phyloP scores from a whole-genome alignment of 306 rosid genomes.

The Citrullus amarus region DNA sequence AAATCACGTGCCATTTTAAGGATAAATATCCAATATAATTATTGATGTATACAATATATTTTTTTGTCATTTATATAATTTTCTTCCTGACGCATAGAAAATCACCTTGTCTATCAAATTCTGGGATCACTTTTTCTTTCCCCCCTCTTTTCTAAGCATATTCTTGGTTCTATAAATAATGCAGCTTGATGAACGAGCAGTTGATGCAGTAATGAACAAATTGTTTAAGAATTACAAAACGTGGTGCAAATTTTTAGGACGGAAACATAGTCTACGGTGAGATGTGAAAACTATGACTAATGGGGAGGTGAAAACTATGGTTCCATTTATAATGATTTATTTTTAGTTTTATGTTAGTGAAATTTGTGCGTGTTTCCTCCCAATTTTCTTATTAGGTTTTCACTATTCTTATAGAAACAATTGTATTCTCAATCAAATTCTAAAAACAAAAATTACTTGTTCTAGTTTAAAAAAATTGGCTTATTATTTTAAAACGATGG shows the following conservation, averaged over 20 bases:
- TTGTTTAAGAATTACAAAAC: constrained; percentile 80
- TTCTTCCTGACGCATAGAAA: neutral
- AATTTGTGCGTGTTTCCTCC: too few species aligned
- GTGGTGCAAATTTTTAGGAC: constrained; percentile 89
- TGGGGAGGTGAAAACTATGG: neutral
- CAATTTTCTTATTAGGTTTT: too few species aligned
- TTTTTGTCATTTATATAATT: neutral
- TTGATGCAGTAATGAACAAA: constrained; percentile 48
- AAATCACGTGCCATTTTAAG: constrained; percentile 1
- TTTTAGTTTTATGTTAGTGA: too few species aligned
- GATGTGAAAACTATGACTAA: constrained; percentile 7
- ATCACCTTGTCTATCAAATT: neutral
- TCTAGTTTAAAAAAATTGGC: too few species aligned
- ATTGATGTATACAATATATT: neutral
- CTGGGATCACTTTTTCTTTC: too few species aligned
- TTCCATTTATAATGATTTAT: too few species aligned
- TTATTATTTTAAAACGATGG: too few species aligned
- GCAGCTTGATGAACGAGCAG: constrained; percentile 97
- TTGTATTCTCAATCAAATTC: too few species aligned
- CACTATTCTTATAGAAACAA: too few species aligned
- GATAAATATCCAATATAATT: neutral
- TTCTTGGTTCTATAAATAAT: constrained; percentile 4
- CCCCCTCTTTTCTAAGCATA: neutral
- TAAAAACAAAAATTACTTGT: too few species aligned
- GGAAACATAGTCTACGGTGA: constrained; percentile 81